Conservation (phyloP, 2,329 filamentous ascomycete species). For the Cryoendolithus antarcticus region DNA sequence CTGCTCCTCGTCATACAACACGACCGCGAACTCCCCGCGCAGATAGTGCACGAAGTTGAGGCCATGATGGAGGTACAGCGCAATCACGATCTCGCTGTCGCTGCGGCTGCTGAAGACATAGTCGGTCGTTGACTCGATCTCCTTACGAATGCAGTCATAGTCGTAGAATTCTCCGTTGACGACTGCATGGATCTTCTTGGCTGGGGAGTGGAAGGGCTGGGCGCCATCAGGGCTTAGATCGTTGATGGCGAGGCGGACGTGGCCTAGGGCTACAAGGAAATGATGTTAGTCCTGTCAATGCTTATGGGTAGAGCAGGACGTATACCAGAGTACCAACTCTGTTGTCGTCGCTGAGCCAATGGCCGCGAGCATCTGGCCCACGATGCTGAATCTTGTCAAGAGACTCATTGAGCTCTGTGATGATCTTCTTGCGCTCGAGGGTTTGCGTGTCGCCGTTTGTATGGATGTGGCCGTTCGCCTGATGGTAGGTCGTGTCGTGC, state of each 20-base stretch:
- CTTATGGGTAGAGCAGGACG: background rate
- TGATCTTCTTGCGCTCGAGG: slow-evolving; percentile 8
- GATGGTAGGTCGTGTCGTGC: slow-evolving; percentile 3
- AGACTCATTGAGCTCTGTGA: slow-evolving; percentile 18
- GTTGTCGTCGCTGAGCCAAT: slow-evolving; percentile 34
- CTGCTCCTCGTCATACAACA: slow-evolving; percentile 36
- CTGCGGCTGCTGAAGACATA: slow-evolving; percentile 36
- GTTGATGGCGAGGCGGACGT: slow-evolving; percentile 42
- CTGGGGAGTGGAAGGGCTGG: slow-evolving; percentile 30
- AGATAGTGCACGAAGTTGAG: slow-evolving; percentile 34
- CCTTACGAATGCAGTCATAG: slow-evolving; percentile 32
- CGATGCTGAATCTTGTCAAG: slow-evolving; percentile 32
- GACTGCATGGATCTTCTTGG: slow-evolving; percentile 37
- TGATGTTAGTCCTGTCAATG: background rate
- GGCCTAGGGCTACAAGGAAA: slow-evolving; percentile 29
- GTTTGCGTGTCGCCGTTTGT: slow-evolving; percentile 9
- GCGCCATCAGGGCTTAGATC: slow-evolving; percentile 36
- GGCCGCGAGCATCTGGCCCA: slow-evolving; percentile 34
- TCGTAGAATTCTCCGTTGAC: slow-evolving; percentile 51
- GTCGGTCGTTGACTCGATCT: slow-evolving; percentile 22
- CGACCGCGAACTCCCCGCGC: slow-evolving; percentile 43
- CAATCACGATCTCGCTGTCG: slow-evolving; percentile 43
- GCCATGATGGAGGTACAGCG: slow-evolving; percentile 40
- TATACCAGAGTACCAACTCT: slow-evolving; percentile 26
- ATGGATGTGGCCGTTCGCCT: slow-evolving; percentile 4